phyloP scores from a whole-genome alignment of 306 rosid species.

The Trifolium fragiferum region DNA sequence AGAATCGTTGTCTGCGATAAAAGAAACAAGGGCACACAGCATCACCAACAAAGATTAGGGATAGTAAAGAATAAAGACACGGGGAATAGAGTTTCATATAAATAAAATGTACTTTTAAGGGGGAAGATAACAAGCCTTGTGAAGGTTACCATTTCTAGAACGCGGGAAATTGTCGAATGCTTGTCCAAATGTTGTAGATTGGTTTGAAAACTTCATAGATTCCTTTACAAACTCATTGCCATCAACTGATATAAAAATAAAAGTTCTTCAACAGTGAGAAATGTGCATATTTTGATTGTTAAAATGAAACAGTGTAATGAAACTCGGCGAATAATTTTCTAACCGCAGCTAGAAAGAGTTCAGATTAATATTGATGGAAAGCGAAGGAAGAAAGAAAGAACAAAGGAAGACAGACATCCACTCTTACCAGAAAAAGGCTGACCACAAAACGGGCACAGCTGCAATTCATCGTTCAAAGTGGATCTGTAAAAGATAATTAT shows the following conservation, averaged over 20 bases:
- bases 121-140: background rate
- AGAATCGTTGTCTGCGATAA: constrained; percentile 68
- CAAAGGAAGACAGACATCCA: background rate
- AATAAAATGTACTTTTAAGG: background rate
- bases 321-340: background rate
- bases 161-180: constrained; percentile 72
- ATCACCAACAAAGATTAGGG: constrained; percentile 13
- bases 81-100: background rate
- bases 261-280: constrained; percentile 38
- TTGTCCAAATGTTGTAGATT: constrained; percentile 80
- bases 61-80: background rate
- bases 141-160: constrained; percentile 66
- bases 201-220: constrained; percentile 75
- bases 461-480: constrained; percentile 74
- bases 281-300: constrained; percentile 11
- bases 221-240: constrained; percentile 88
- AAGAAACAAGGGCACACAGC: background rate
- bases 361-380: constrained; percentile 3
- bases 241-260: constrained; percentile 60
- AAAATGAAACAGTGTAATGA: constrained; percentile 3
- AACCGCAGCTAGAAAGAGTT: constrained; percentile 17
- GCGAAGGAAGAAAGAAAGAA: background rate
- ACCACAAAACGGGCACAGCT: constrained; percentile 87
- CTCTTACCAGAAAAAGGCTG: constrained; percentile 89
- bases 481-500: constrained; percentile 60